Base-by-base conservation (phyloP, 192 early-diverging fungal species). In the Gryganskiella cystojenkinii region DNA sequence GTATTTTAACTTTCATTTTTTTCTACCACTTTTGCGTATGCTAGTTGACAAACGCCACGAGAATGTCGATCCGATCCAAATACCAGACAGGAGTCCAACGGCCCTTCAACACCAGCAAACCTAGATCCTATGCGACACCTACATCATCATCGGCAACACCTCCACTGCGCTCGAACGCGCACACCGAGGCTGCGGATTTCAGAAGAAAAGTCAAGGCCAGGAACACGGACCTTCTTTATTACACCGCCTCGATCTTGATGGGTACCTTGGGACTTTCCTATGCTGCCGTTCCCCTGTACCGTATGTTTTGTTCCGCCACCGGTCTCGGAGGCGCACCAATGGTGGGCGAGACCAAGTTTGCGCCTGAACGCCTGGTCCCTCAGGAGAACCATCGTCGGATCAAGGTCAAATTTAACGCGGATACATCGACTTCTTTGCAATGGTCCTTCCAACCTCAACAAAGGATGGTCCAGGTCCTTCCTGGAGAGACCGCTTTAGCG, bases 401-500 rank as follows among this genome's bases (percentile, higher is more conserved):
- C 42, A 85, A 84, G 43, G 80, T 95, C 63, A 84, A 85, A 79
- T 90, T 93, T 80, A 87, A 89, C 14, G 87, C 90, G 24, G 89
- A 93, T 59, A 90, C 88, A 4, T 93, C 93, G 2, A 92, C 93
- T 11, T 50, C 87, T 25, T 86, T 98, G 69, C 85, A 93, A 35
- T 99, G 98, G 98, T 86, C 87, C 25, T 98, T 99, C 70, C 85
- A 85, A 34, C 98, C 98, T 1, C 90, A 97, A 75, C 93, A 95
- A 40, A 83, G 90, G 15, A 90, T 95, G 59, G 90, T 99, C 33
- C 82, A 78, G 10, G 93, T 99, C n/a, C 84, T 95, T 9, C 98
- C 98, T 11, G 98, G 98, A 0, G 98, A 99, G 70, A 98, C 98
- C 0, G 94, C 96, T 8, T 71, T 99, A 60, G 95, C 98, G 7